phyloP scores from a whole-genome alignment of 1,139 yeast species.

The Ogataea hybrid region DNA sequence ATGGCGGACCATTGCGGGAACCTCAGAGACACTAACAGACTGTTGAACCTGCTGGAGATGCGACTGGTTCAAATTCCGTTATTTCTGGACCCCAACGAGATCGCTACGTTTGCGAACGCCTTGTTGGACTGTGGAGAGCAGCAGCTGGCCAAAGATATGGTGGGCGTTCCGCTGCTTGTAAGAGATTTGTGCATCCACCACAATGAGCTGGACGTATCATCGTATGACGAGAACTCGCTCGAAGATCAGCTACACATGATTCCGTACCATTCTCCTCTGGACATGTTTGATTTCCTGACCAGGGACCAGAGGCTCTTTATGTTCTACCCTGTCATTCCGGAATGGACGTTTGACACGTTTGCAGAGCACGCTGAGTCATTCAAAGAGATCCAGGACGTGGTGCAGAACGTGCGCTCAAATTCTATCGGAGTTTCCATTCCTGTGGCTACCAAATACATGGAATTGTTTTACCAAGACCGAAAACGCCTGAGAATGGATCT shows the following conservation, averaged over 20 bases:
- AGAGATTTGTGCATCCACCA: slow-evolving; percentile 17
- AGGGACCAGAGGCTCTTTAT: slow-evolving; percentile 17
- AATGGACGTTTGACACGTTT: slow-evolving; percentile 7
- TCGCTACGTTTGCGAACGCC: slow-evolving; percentile 14
- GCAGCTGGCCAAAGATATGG: slow-evolving; percentile 21
- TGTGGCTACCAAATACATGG: slow-evolving; percentile 6
- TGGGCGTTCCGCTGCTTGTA: slow-evolving; percentile 18
- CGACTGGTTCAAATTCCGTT: slow-evolving; percentile 16
- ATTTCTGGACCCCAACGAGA: slow-evolving; percentile 19
- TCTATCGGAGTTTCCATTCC: slow-evolving; percentile 3
- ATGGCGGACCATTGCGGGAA: slow-evolving; percentile 18
- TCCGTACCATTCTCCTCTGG: slow-evolving; percentile 22
- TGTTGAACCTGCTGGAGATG: slow-evolving; percentile 22
- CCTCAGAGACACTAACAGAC: slow-evolving; percentile 12
- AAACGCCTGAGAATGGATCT: background rate
- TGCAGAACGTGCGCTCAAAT: slow-evolving; percentile 1
- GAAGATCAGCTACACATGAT: slow-evolving; percentile 5
- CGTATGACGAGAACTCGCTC: slow-evolving; percentile 4
- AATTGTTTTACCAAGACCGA: slow-evolving; percentile 2
- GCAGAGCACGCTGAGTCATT: slow-evolving; percentile 1
- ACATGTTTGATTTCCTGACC: slow-evolving; percentile 21
- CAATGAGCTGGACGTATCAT: slow-evolving; percentile 7
- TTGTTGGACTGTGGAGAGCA: slow-evolving; percentile 18
- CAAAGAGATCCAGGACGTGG: slow-evolving; percentile 3
- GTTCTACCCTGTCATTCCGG: slow-evolving; percentile 22